Evolutionary conservation across 2,329 filamentous ascomycete genomes (phyloP).

Genomic region (Didymella keratinophila): DNA sequence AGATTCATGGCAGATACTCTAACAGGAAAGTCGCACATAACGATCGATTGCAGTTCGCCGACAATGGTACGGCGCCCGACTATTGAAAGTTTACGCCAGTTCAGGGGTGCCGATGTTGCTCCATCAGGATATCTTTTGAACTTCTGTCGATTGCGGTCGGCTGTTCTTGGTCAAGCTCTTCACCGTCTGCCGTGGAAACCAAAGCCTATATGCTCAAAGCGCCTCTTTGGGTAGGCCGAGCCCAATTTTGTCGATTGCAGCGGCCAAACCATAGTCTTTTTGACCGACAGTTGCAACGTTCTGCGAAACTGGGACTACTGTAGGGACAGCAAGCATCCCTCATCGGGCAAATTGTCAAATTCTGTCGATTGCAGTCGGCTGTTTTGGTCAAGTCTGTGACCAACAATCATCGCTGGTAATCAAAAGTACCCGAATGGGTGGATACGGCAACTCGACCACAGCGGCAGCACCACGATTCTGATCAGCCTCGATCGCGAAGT

Average conservation of each 20-base stretch:
- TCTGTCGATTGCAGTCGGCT: neutral
- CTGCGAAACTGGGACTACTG: neutral
- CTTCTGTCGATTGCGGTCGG: conserved; percentile 3
- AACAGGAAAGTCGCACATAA: conserved; percentile 1
- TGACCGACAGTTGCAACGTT: neutral
- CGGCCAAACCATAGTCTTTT: neutral
- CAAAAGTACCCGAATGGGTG: neutral
- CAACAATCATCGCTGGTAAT: too few species aligned
- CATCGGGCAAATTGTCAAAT: neutral
- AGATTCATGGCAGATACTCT: neutral
- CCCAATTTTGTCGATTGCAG: neutral
- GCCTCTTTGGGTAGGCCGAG: neutral
- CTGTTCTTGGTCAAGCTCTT: conserved; percentile 2
- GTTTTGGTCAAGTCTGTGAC: neutral
- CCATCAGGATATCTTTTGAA: neutral
- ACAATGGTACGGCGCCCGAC: conserved; percentile 6
- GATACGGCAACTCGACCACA: neutral
- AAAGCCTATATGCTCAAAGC: neutral
- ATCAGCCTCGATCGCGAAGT: too few species aligned
- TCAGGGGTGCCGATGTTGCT: neutral
- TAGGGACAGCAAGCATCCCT: neutral
- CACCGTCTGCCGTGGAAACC: neutral
- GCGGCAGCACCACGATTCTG: neutral
- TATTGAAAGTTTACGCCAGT: neutral
- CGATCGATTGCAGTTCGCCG: neutral